Evolutionary conservation across 768 basidiomycete species (phyloP).

Genomic region (Lactarius vividus): DNA sequence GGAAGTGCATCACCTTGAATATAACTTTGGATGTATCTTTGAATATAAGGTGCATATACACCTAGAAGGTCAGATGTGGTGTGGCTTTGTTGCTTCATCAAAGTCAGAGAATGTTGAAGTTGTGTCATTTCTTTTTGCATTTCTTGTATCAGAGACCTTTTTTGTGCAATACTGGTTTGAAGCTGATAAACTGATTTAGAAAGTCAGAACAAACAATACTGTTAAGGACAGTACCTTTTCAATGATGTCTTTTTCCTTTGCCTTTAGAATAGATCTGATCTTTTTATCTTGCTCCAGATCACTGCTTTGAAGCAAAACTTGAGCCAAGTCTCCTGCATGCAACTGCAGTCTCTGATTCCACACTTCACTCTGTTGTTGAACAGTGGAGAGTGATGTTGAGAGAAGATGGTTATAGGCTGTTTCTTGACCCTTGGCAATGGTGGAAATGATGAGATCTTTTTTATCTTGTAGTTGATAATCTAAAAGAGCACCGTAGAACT

Average conservation of each 20-base stretch:
- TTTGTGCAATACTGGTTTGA: slow-evolving; percentile 12
- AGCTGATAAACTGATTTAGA: slow-evolving; percentile 8
- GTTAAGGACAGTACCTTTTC: slow-evolving; percentile 9
- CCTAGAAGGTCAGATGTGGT: background rate
- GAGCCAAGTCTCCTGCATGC: slow-evolving; percentile 9
- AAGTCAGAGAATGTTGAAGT: slow-evolving; percentile 4
- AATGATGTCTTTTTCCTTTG: slow-evolving; percentile 1
- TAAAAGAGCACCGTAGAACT: slow-evolving; percentile 4
- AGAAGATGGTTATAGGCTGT: background rate
- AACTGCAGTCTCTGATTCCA: slow-evolving; percentile 10
- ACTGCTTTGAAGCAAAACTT: slow-evolving; percentile 11
- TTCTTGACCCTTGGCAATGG: slow-evolving; percentile 12
- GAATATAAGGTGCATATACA: slow-evolving; percentile 1
- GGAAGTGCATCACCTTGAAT: slow-evolving; percentile 3
- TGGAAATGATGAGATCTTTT: slow-evolving; percentile 9
- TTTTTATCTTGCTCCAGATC: slow-evolving; percentile 6
- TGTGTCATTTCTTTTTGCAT: slow-evolving; percentile 13
- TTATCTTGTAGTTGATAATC: slow-evolving; percentile 8
- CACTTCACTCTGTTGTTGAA: slow-evolving; percentile 10
- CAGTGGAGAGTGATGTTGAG: background rate
- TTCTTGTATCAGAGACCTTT: slow-evolving; percentile 1
- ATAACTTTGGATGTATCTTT: slow-evolving; percentile 5
- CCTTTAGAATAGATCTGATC: background rate
- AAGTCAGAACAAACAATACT: background rate
- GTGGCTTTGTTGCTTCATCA: background rate